Percentiles rank a stretch among this genome's conserved stretches.
These are phyloP conservation scores for Thalassiosira exigua DNA, from an alignment of 352 stramenopile genomes.

Conservation along the genomic window DNA sequence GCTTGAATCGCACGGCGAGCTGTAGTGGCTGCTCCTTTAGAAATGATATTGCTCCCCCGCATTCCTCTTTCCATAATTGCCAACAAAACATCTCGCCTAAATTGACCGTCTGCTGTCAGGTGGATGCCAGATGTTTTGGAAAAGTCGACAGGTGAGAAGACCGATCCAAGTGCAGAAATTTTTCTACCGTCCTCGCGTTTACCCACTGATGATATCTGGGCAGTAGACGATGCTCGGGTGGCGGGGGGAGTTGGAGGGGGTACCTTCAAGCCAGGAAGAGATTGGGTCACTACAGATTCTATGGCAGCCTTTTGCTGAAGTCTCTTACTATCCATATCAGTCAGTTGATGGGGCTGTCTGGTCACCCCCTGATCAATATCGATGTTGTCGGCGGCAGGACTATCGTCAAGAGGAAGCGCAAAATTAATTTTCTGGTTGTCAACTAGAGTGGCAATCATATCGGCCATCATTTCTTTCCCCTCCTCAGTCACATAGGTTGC, in stretches of 20 bases:
- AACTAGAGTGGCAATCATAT: conserved; percentile 61
- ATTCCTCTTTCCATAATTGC: conserved; percentile 82
- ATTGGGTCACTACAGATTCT: too few relatives aligned
- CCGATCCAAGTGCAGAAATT: conserved; percentile 54
- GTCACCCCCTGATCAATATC: neutral
- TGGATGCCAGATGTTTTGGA: conserved; percentile 45
- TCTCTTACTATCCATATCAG: too few relatives aligned
- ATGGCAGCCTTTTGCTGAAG: too few relatives aligned
- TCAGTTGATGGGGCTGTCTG: neutral
- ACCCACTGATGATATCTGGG: too few relatives aligned
- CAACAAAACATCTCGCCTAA: conserved; percentile 79
- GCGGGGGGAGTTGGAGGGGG: too few relatives aligned
- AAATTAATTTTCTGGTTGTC: conserved; percentile 40
- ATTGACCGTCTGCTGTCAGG: conserved; percentile 53
- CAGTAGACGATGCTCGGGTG: too few relatives aligned
- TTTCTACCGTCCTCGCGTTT: conserved; percentile 30
- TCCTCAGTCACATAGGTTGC: conserved; percentile 50
- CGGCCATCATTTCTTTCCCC: conserved; percentile 62
- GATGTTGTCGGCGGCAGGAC: neutral
- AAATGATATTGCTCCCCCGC: conserved; percentile 74
- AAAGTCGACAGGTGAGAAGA: conserved; percentile 50
- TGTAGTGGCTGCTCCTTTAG: conserved; percentile 65
- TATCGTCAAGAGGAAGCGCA: conserved; percentile 1
- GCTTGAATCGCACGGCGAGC: conserved; percentile 74
- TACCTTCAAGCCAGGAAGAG: too few relatives aligned